Base-by-base conservation (phyloP, 805 yeast genomes). In the Sugiyamaella valdiviana region DNA sequence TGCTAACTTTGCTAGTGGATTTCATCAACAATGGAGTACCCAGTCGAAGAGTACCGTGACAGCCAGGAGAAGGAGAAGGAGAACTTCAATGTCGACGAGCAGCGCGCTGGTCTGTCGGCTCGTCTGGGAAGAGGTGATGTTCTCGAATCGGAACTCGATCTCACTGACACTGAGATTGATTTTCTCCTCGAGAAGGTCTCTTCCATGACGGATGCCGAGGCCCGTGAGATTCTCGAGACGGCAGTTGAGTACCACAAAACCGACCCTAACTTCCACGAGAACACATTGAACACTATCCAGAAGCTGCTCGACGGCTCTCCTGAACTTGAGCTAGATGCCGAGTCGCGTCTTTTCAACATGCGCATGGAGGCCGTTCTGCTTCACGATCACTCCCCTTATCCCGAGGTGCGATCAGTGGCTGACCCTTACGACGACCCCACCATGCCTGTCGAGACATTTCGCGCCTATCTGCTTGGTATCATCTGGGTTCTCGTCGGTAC, bases 331-430 rank as follows among this genome's bases (percentile, higher is more conserved):
- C 53, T 56, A 2, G 26, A 15, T 10, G 38, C 17, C 3, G 58
- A 57, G 4, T 51, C 41, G 5, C 45, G 37, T 17, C 49, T 53
- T 9, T 50, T 46, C 23, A 37, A 38, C n/a, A 19, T 61, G 23
- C 63, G 63, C 45, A 51, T 67, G 14, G 70, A 71, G 45, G 76
- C 77, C 3, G 71, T 67, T 21, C 57, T 74, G 36, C 63, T 59
- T 39, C 54, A 48, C 50, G 43, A 45, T 46, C 71, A 68, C 52
- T 75, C 80, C 1, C 80, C 80, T 3, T 77, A 76, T 51, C 80
- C 81, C 3, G 82, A 78, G 57, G 77, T 78, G 17, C 62, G 82
- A 39, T 73, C 82, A 3, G 75, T 79, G 19, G 70, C 76, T 6
- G 75, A 73, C 39, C 73, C 78, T 1, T 64, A 53, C 42, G 82